Conservation (phyloP, 2,329 filamentous ascomycete species). For the Fusarium robinianum region DNA sequence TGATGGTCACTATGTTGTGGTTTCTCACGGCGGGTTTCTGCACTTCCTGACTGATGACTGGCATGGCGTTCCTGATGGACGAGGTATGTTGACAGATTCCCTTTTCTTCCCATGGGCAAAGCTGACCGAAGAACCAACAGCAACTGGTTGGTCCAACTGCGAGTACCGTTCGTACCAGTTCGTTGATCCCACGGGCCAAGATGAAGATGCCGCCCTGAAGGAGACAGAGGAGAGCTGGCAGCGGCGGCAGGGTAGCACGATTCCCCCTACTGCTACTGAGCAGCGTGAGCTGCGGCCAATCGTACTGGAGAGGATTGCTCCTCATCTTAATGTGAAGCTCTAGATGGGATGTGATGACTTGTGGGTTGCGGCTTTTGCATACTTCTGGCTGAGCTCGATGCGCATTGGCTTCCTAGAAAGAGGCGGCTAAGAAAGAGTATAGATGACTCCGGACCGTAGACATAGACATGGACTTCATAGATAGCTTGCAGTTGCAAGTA, state of each 20-base stretch:
- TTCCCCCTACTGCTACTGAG: constrained; percentile 51
- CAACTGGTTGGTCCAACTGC: constrained; percentile 75
- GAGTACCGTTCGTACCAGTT: constrained; percentile 73
- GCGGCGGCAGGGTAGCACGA: constrained; percentile 48
- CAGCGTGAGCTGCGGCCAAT: constrained; percentile 49
- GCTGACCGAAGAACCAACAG: constrained; percentile 43
- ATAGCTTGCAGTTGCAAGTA: no score
- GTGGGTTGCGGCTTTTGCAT: no score
- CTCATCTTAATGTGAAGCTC: constrained; percentile 38
- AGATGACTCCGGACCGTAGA: no score
- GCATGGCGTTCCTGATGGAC: constrained; percentile 57
- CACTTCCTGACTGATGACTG: constrained; percentile 87
- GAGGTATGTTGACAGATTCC: constrained; percentile 43
- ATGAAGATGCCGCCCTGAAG: constrained; percentile 51
- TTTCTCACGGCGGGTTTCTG: constrained; percentile 82
- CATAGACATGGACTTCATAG: no score
- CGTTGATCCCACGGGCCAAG: constrained; percentile 53
- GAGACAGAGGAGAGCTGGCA: constrained; percentile 57
- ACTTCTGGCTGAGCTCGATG: no score
- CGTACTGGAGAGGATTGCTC: constrained; percentile 43
- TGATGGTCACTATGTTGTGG: constrained; percentile 71
- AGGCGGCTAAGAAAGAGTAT: no score
- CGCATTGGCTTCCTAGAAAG: no score
- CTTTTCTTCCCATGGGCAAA: background rate
- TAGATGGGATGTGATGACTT: background rate